A percentile compares a stretch with the other conserved stretches of the same genome.
phyloP scores from a whole-genome alignment of 2,329 filamentous ascomycete species.

The Albophoma yamanashiensis region DNA sequence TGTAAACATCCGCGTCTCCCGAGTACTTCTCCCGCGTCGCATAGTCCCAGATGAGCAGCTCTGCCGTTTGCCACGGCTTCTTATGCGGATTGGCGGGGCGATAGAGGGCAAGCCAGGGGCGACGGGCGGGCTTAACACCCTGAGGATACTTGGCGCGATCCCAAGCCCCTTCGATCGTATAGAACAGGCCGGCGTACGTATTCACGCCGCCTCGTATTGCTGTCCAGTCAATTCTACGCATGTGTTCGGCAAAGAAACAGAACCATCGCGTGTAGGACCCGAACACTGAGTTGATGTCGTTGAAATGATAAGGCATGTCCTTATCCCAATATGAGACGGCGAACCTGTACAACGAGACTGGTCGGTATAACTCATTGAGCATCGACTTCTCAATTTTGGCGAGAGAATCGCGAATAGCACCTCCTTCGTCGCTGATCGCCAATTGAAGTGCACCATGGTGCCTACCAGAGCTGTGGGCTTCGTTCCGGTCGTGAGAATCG shows the following conservation, averaged over 20 bases:
- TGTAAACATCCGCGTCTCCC: slow-evolving; percentile 7
- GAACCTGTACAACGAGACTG: slow-evolving; percentile 21
- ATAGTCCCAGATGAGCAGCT: slow-evolving; percentile 46
- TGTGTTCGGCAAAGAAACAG: slow-evolving; percentile 5
- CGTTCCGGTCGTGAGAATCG: slow-evolving; percentile 10
- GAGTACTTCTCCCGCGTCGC: slow-evolving; percentile 15
- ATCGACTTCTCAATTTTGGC: neutral
- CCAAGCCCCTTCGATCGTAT: slow-evolving; percentile 21
- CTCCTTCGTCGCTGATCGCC: slow-evolving; percentile 1
- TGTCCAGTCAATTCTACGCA: too few relatives aligned
- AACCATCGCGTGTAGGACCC: slow-evolving; percentile 14
- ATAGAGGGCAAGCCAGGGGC: slow-evolving; percentile 41
- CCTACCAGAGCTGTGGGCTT: neutral
- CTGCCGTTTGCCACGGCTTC: slow-evolving; percentile 20
- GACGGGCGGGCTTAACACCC: slow-evolving; percentile 16
- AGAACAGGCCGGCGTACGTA: slow-evolving; percentile 33
- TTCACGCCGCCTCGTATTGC: slow-evolving; percentile 2
- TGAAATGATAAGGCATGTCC: slow-evolving; percentile 13
- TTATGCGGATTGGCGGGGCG: slow-evolving; percentile 29
- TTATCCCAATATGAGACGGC: slow-evolving; percentile 29
- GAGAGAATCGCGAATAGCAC: neutral
- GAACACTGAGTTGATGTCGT: slow-evolving; percentile 9
- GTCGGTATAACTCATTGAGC: slow-evolving; percentile 4
- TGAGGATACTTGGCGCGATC: slow-evolving; percentile 4
- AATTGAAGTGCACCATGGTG: neutral